A percentile compares a stretch with the other conserved stretches of the same genome.
These are phyloP conservation scores for Macrocybe gigantea DNA, from an alignment of 768 basidiomycete species.

Conservation along the genomic window DNA sequence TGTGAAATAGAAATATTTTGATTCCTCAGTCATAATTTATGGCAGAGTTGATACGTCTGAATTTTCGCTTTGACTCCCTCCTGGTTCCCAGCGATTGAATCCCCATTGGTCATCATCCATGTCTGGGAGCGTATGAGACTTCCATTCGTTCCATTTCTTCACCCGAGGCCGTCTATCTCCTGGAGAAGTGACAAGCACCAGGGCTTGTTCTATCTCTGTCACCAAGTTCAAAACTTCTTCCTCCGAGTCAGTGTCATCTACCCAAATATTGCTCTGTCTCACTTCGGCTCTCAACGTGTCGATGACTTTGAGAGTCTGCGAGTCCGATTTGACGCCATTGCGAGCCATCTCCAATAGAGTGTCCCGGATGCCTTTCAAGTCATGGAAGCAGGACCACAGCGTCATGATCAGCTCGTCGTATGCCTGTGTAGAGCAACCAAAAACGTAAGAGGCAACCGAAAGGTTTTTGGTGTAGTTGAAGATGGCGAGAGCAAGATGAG, in stretches of 20 bases:
- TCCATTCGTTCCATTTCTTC: slow-evolving; percentile 44
- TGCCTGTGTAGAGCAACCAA: slow-evolving; percentile 81
- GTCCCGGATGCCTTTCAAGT: slow-evolving; percentile 67
- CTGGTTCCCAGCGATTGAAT: slow-evolving; percentile 44
- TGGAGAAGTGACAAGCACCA: not conserved
- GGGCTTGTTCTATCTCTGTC: slow-evolving; percentile 37
- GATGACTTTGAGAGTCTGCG: slow-evolving; percentile 52
- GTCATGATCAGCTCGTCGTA: slow-evolving; percentile 88
- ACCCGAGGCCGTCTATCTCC: not conserved
- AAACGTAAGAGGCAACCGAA: slow-evolving; percentile 78
- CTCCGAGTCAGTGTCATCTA: slow-evolving; percentile 42
- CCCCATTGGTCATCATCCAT: slow-evolving; percentile 34
- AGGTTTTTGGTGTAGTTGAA: slow-evolving; percentile 75
- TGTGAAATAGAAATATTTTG: not conserved
- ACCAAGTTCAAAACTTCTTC: slow-evolving; percentile 49
- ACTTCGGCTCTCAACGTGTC: slow-evolving; percentile 62
- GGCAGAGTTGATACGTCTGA: not conserved
- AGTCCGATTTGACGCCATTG: slow-evolving; percentile 68
- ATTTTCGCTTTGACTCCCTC: not conserved
- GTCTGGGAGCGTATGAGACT: slow-evolving; percentile 23
- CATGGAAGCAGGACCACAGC: slow-evolving; percentile 81
- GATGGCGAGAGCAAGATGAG: slow-evolving; percentile 74
- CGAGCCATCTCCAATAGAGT: slow-evolving; percentile 78
- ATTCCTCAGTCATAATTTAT: not conserved
- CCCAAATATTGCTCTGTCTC: slow-evolving; percentile 46